phyloP scores from a whole-genome alignment of 1,284 basidiomycete genomes.

The Pulveroboletus sp. region DNA sequence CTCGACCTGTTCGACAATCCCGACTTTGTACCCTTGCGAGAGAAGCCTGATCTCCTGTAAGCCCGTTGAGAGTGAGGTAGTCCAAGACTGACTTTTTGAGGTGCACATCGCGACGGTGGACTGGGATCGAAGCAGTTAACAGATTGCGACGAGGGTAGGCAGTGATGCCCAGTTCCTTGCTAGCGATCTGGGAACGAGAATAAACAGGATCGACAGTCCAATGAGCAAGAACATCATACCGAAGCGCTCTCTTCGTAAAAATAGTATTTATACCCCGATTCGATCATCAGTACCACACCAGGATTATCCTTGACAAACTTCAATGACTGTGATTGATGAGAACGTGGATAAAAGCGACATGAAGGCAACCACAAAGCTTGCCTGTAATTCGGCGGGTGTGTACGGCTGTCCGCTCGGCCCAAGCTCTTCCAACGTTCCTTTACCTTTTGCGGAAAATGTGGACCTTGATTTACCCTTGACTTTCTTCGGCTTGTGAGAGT shows the following conservation, averaged over 20 bases:
- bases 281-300: slow-evolving; percentile 81
- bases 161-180: slow-evolving; percentile 81
- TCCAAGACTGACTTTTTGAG: slow-evolving; percentile 70
- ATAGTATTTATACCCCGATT: slow-evolving; percentile 87
- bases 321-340: slow-evolving; percentile 28
- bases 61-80: background rate
- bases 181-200: slow-evolving; percentile 57
- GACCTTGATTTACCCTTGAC: slow-evolving; percentile 34
- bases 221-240: slow-evolving; percentile 19
- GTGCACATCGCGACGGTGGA: slow-evolving; percentile 81
- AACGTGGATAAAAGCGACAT: background rate
- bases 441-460: slow-evolving; percentile 28
- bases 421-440: slow-evolving; percentile 51
- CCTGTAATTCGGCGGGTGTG: slow-evolving; percentile 85
- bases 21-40: slow-evolving; percentile 85
- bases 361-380: slow-evolving; percentile 25
- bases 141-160: slow-evolving; percentile 82
- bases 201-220: slow-evolving; percentile 10
- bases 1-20: slow-evolving; percentile 90
- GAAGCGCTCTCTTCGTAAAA: slow-evolving; percentile 92
- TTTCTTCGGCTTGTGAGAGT: slow-evolving; percentile 43
- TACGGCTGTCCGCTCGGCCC: slow-evolving; percentile 81
- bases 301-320: slow-evolving; percentile 73
- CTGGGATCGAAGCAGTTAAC: slow-evolving; percentile 80
- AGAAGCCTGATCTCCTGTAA: slow-evolving; percentile 59